phyloP scores from a whole-genome alignment of 2,329 filamentous ascomycete species.

The Pseudocercospora eumusae region DNA sequence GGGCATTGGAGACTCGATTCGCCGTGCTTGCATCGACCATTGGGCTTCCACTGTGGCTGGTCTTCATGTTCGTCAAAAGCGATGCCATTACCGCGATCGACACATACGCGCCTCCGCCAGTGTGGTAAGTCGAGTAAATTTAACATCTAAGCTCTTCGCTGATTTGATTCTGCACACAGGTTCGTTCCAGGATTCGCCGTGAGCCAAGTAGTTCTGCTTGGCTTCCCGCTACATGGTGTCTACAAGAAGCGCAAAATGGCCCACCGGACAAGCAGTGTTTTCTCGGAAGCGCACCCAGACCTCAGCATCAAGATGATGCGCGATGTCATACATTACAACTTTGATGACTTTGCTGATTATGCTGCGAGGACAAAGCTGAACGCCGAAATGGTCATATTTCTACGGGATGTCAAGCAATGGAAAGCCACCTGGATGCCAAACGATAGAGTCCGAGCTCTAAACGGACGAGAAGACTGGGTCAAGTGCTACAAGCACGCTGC shows the following conservation, averaged over 20 bases:
- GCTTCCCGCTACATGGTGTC: slow-evolving; percentile 5
- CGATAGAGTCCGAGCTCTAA: not conserved
- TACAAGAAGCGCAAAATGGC: not conserved
- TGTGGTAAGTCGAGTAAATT: not conserved
- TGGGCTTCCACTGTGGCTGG: slow-evolving; percentile 7
- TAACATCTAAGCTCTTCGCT: not conserved
- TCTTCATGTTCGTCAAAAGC: slow-evolving; percentile 9
- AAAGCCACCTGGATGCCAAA: not conserved
- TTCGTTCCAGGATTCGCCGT: slow-evolving; percentile 10
- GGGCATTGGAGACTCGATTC: slow-evolving; percentile 7
- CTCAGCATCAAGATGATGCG: slow-evolving; percentile 2
- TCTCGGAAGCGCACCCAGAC: not conserved
- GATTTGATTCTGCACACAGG: not conserved
- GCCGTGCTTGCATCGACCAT: not conserved
- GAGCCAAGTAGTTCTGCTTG: slow-evolving; percentile 6
- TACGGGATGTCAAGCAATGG: slow-evolving; percentile 5
- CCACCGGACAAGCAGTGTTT: not conserved
- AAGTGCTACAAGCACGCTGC: slow-evolving; percentile 15
- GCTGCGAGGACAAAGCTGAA: slow-evolving; percentile 9
- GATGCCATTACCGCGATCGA: not conserved
- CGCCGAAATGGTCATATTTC: slow-evolving; percentile 5
- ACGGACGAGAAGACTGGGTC: not conserved
- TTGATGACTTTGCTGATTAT: slow-evolving; percentile 1
- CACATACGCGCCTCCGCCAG: slow-evolving; percentile 1
- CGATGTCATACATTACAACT: not conserved